These are phyloP conservation scores for Pseudogymnoascus pannorum DNA, from an alignment of 2,329 filamentous ascomycete species.

Conservation along the genomic window DNA sequence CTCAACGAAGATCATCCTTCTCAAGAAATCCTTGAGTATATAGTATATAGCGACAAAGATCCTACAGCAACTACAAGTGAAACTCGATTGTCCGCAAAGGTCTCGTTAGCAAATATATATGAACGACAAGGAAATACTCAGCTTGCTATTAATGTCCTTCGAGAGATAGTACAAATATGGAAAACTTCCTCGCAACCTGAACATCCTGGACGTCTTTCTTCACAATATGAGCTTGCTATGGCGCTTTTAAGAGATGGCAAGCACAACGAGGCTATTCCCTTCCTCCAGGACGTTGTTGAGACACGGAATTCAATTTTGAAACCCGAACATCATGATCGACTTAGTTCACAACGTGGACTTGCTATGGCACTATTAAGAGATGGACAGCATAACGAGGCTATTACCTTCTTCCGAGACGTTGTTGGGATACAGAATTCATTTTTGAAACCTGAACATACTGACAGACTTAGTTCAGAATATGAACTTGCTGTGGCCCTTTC, in stretches of 20 bases:
- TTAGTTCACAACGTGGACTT: background rate
- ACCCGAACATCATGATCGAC: background rate
- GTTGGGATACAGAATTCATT: background rate
- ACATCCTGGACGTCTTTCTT: slow-evolving; percentile 10
- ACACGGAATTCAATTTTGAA: background rate
- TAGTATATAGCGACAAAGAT: background rate
- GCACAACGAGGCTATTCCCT: slow-evolving; percentile 1
- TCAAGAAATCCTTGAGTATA: background rate
- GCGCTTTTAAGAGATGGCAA: background rate
- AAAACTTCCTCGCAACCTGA: background rate
- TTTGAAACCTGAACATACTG: background rate
- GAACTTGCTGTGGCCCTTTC: background rate
- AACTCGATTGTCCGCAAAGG: background rate
- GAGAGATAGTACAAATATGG: background rate
- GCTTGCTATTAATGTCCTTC: background rate
- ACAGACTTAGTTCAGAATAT: slow-evolving; percentile 10
- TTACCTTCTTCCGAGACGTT: background rate
- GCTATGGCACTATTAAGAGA: background rate
- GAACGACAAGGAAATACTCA: background rate
- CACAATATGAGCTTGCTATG: background rate
- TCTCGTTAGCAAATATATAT: background rate
- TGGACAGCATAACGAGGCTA: background rate
- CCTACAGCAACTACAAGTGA: background rate
- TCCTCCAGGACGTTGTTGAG: slow-evolving; percentile 2
- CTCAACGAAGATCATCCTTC: background rate